These are phyloP conservation scores for Butyriboletus loyo DNA, from an alignment of 768 basidiomycete species.

Conservation along the genomic window DNA sequence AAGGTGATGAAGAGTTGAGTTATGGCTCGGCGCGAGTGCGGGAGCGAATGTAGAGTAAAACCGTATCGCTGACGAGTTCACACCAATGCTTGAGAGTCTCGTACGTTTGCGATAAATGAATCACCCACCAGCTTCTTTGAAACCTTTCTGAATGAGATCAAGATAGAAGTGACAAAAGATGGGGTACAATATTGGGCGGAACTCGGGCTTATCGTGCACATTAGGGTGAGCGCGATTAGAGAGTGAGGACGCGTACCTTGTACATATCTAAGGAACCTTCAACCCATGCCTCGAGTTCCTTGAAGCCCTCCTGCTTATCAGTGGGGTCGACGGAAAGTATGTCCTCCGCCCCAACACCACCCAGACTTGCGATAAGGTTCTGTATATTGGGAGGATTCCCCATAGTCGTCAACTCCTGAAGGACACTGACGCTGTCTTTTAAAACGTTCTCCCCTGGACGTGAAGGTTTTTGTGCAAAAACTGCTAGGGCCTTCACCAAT, in stretches of 20 bases:
- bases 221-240: constrained; percentile 7
- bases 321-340: constrained; percentile 78
- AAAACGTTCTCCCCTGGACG: constrained; percentile 67
- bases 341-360: constrained; percentile 78
- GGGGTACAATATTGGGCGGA: constrained; percentile 89
- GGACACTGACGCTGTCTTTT: constrained; percentile 61
- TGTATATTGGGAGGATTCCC: constrained; percentile 72
- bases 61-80: constrained; percentile 51
- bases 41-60: constrained; percentile 74
- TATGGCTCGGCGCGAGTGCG: constrained; percentile 64
- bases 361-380: constrained; percentile 72
- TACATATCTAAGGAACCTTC: constrained; percentile 92
- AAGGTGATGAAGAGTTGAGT: constrained; percentile 69
- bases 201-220: constrained; percentile 66
- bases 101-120: background rate
- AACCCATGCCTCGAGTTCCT: constrained; percentile 85
- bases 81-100: constrained; percentile 6
- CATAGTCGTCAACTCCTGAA: constrained; percentile 66
- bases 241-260: constrained; percentile 47
- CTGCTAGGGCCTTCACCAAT: constrained; percentile 55
- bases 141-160: constrained; percentile 87
- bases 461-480: constrained; percentile 66
- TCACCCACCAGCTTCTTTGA: constrained; percentile 80
- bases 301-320: constrained; percentile 82
- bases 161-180: constrained; percentile 98